Conservation (phyloP, 805 yeast genomes). For the Barnettozyma sucrosica region DNA sequence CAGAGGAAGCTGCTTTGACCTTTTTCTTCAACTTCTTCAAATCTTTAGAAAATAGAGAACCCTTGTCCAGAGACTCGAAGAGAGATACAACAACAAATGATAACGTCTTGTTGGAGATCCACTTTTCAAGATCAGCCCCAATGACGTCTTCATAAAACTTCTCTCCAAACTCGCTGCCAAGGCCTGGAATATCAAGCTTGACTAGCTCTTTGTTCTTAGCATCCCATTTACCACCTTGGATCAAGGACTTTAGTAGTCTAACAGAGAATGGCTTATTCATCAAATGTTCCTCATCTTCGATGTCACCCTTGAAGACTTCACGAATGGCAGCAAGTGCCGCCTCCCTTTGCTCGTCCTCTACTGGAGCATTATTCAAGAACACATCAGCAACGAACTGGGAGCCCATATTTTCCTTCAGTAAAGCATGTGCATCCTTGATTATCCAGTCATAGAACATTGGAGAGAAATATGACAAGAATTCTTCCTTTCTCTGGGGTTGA, state of each 20-base stretch:
- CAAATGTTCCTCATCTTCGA: conserved; percentile 57
- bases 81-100: conserved; percentile 79
- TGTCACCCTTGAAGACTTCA: conserved; percentile 59
- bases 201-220: conserved; percentile 49
- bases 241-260: conserved; percentile 67
- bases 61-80: conserved; percentile 55
- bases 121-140: conserved; percentile 46
- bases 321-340: conserved; percentile 51
- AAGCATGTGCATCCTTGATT: conserved; percentile 40
- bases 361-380: conserved; percentile 48
- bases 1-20: conserved; percentile 33
- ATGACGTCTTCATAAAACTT: conserved; percentile 49
- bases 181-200: conserved; percentile 39
- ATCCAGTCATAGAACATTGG: conserved; percentile 60
- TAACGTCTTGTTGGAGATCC: conserved; percentile 67
- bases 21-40: conserved; percentile 46
- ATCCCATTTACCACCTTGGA: conserved; percentile 84
- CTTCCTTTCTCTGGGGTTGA: conserved; percentile 65
- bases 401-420: conserved; percentile 69
- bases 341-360: conserved; percentile 35
- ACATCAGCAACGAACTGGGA: conserved; percentile 80
- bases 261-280: conserved; percentile 67
- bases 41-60: conserved; percentile 43
- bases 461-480: conserved; percentile 57
- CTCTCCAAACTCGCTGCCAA: conserved; percentile 56